Evolutionary conservation across 1,139 yeast genomes (phyloP), one percentile per base, ranked within the genome.

Genomic region (Blastobotrys raffinosifermentans): DNA sequence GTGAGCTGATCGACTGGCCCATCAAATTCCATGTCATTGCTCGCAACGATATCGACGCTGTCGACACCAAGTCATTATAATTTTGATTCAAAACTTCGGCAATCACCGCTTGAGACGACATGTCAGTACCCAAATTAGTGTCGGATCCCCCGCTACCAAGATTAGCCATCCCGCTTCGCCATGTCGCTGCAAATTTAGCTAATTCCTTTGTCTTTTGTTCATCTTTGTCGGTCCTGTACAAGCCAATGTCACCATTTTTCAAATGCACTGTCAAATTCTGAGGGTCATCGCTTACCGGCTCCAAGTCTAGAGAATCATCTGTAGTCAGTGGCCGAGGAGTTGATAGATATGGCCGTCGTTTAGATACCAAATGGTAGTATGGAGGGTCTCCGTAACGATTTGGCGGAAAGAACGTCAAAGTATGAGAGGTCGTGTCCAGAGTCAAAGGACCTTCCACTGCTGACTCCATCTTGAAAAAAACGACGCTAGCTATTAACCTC

Each of bases 11-110:
- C 3, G 48, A 53, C 39, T 60, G 55, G n/a, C 75, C 76, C 13
- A 64, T 65, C 14, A 71, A 53, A 39, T 73, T 73, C 77, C 76
- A 73, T 0, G 76, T 60, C 3, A 70, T 43, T 3, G 58, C 54
- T 26, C 66, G 45, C 19, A 63, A 38, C 19, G 41, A 39, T 7
- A 62, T 23, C 4, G 43, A 34, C 21, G 41, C 37, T 6, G 46
- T 43, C n/a, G 33, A 35, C 11, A 48, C 18, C 20, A 48, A 48
- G 13, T 40, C 41, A 6, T 25, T 8, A 8, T 8, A 25, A 25
- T 25, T 8, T 14, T 25, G 15, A 25, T 6, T n/a, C 10, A 25
- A n/a, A 8, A 25, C 27, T 6, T 7, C 15, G 7, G 15, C 27
- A 25, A 25, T 25, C 13, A 8, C 14, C 13, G 27, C 7, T 8